Evolutionary conservation across 2,329 filamentous ascomycete genomes (phyloP).

Genomic region (Penicillium sp.): DNA sequence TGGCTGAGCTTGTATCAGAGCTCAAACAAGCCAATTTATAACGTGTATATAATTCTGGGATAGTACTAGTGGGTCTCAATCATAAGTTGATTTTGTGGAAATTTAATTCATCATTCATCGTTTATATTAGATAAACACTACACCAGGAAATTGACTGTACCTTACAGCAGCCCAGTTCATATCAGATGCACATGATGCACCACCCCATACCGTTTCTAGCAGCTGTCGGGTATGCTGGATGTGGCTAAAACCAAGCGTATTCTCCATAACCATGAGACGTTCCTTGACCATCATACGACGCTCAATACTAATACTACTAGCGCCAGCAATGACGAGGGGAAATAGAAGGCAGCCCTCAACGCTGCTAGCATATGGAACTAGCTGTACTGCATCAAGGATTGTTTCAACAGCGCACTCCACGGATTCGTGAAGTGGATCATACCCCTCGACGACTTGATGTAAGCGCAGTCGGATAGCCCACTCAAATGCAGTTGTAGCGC

Average conservation of each 20-base stretch:
- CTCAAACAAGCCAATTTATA: background rate
- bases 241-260: conserved; percentile 50
- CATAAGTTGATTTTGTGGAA: background rate
- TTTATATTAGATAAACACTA: conserved; percentile 29
- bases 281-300: conserved; percentile 44
- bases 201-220: conserved; percentile 47
- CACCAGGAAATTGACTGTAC: conserved; percentile 32
- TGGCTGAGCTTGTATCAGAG: conserved; percentile 11
- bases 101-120: background rate
- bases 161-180: conserved; percentile 37
- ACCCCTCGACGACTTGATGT: conserved; percentile 51
- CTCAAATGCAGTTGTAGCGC: conserved; percentile 47
- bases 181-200: conserved; percentile 13
- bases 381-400: conserved; percentile 44
- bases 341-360: conserved; percentile 49
- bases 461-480: conserved; percentile 48
- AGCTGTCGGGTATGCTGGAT: conserved; percentile 47
- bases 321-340: conserved; percentile 49
- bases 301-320: conserved; percentile 43
- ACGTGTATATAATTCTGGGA: background rate
- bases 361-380: conserved; percentile 48
- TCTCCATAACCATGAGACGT: conserved; percentile 50
- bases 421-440: conserved; percentile 40
- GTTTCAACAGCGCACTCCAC: conserved; percentile 38
- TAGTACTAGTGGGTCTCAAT: too few relatives aligned